Evolutionary conservation across 1,284 basidiomycete genomes (phyloP), one percentile per base, ranked within the genome.

Genomic region (Rhodotorula sp.): DNA sequence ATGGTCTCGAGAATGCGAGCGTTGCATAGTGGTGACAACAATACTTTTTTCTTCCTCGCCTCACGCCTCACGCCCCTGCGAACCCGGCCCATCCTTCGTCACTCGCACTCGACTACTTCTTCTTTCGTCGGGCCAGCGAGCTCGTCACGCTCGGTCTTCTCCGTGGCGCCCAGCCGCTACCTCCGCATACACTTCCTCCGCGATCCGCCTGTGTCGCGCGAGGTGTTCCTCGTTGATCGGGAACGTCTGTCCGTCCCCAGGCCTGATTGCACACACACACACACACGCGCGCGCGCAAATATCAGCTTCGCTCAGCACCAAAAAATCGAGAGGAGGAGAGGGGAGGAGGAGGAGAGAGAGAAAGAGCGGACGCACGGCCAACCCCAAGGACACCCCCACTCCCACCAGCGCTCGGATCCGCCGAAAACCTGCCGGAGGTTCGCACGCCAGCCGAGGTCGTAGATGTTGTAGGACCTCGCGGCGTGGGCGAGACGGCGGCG

Each of bases 341-440:
- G 8, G 2, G 18, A 10, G 28, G 22, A 15, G 30, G 18, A 8
- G 10, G 24, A 7, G 51, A 18, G 13, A 5, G 8, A 53, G 51
- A 30, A 10, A 7, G 15, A 44, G n/a, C 20, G 44, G 22, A 67
- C 72, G 64, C 55, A 72, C 72, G 70, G 67, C 59, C 52, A 47
- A 2, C 72, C 70, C n/a, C 64, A 58, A 13, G 72, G 72, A 34
- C 64, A 28, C 1, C 48, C 40, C 70, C 72, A 74, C 18, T 48
- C 57, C 51, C 53, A 69, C 65, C 67, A 58, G 22, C 34, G 47
- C 26, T 62, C 61, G 51, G 47, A 59, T 44, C 50, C 48, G 13
- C 61, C 61, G 47, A 74, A 71, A 1, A 74, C 53, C 51, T 67
- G 54, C 18, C 16, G 26, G 30, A 74, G 22, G 54, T 74, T 74